Evolutionary conservation across 345 rosid species (phyloP).

Genomic region (Lepidium africanum): DNA sequence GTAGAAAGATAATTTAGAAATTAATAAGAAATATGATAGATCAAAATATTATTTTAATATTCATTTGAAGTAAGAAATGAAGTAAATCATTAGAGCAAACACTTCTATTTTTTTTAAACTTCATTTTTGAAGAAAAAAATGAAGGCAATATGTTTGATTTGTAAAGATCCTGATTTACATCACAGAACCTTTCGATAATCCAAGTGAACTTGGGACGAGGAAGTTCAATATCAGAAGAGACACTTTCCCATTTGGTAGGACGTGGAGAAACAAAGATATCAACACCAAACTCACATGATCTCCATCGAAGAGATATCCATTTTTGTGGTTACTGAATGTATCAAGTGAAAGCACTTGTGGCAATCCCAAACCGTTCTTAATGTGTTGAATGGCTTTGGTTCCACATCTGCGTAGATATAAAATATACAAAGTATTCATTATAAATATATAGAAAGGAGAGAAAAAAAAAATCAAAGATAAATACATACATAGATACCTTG

Average conservation of each 20-base stretch:
- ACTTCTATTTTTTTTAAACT: no score
- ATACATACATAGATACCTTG: background rate
- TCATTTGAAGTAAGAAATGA: no score
- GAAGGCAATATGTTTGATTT: background rate
- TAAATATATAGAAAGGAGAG: background rate
- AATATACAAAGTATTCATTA: no score
- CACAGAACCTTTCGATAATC: background rate
- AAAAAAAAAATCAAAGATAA: background rate
- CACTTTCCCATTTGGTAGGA: background rate
- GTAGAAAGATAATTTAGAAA: no score
- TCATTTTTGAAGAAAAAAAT: no score
- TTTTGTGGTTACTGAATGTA: background rate
- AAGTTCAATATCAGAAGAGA: background rate
- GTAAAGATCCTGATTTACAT: background rate
- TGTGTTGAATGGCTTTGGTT: background rate
- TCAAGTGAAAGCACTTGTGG: background rate
- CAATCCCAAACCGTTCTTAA: background rate
- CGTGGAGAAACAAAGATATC: background rate
- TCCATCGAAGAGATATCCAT: conserved; percentile 2
- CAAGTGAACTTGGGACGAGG: background rate
- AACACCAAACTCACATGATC: conserved; percentile 15
- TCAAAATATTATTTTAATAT: no score
- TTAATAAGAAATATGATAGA: no score
- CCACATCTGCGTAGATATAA: background rate
- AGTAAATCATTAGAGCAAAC: no score